These are phyloP conservation scores for Salvia hispanica DNA, from an alignment of 257 asterid species.

Conservation along the genomic window DNA sequence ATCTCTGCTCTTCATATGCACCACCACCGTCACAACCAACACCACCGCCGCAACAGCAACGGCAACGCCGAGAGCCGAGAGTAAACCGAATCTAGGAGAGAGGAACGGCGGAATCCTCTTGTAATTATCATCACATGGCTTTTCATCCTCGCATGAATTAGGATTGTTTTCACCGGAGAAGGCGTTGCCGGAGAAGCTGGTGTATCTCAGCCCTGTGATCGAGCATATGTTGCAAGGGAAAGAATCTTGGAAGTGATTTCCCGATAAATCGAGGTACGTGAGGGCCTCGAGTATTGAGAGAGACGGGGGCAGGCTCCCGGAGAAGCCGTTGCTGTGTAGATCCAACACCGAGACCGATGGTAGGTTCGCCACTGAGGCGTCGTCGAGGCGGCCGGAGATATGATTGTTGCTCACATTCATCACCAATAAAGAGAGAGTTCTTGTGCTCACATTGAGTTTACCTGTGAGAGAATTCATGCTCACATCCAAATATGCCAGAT, in stretches of 20 bases:
- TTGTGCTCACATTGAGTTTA: constrained; percentile 35
- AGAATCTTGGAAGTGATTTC: constrained; percentile 48
- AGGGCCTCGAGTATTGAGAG: constrained; percentile 58
- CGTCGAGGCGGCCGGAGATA: constrained; percentile 48
- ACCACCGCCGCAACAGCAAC: constrained; percentile 38
- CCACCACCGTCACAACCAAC: constrained; percentile 38
- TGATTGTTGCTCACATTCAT: constrained; percentile 68
- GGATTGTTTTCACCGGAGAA: constrained; percentile 46
- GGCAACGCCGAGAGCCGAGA: constrained; percentile 28
- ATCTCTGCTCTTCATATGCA: constrained; percentile 46
- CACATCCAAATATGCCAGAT: constrained; percentile 62
- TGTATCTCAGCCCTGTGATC: constrained; percentile 52
- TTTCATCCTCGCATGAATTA: constrained; percentile 41
- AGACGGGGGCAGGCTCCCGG: constrained; percentile 55
- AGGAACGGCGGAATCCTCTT: constrained; percentile 26
- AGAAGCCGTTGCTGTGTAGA: constrained; percentile 59
- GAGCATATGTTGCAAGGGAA: constrained; percentile 74
- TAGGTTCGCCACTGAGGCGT: constrained; percentile 46
- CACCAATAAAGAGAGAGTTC: constrained; percentile 49
- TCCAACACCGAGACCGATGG: constrained; percentile 63
- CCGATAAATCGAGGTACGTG: constrained; percentile 79
- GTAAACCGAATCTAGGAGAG: constrained; percentile 19
- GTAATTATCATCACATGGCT: constrained; percentile 34
- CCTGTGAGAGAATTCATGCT: constrained; percentile 67
- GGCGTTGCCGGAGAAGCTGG: constrained; percentile 67